Evolutionary conservation across 495 filamentous ascomycete genomes (phyloP).

Genomic region (Pseudoneurospora amorphoporcata): DNA sequence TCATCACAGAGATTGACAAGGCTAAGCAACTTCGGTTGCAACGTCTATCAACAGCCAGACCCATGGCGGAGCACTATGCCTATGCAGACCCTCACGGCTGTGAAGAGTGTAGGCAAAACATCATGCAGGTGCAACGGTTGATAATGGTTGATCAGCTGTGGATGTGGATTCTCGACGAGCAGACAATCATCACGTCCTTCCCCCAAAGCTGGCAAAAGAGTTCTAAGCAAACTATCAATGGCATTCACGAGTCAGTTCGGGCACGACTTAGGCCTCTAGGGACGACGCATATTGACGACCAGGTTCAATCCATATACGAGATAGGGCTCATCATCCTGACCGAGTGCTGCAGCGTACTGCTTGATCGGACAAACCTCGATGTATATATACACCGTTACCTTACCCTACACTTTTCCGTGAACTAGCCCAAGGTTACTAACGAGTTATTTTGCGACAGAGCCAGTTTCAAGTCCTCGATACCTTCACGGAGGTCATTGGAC

Average conservation of each 20-base stretch:
- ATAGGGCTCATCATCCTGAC: slow-evolving; percentile 54
- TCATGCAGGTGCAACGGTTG: slow-evolving; percentile 44
- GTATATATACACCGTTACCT: not conserved
- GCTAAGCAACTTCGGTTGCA: not conserved
- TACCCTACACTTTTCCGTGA: not conserved
- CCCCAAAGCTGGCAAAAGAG: slow-evolving; percentile 39
- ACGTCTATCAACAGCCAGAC: not conserved
- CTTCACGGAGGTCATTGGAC: slow-evolving; percentile 44
- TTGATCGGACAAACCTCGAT: slow-evolving; percentile 46
- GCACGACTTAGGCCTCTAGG: slow-evolving; percentile 13
- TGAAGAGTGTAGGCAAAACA: slow-evolving; percentile 11
- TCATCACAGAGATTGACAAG: not conserved
- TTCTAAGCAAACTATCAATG: slow-evolving; percentile 49
- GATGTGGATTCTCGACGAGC: slow-evolving; percentile 59
- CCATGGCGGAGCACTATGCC: not conserved
- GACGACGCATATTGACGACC: slow-evolving; percentile 27
- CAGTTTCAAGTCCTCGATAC: slow-evolving; percentile 61
- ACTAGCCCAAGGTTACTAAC: not conserved
- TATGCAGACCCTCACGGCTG: not conserved
- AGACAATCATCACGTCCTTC: slow-evolving; percentile 60
- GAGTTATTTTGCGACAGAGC: slow-evolving; percentile 25
- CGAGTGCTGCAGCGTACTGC: slow-evolving; percentile 52
- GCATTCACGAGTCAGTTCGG: slow-evolving; percentile 51
- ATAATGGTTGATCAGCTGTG: slow-evolving; percentile 72
- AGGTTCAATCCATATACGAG: slow-evolving; percentile 57